Conservation (phyloP, 495 filamentous ascomycete genomes). For the Entonaema liquescens region DNA sequence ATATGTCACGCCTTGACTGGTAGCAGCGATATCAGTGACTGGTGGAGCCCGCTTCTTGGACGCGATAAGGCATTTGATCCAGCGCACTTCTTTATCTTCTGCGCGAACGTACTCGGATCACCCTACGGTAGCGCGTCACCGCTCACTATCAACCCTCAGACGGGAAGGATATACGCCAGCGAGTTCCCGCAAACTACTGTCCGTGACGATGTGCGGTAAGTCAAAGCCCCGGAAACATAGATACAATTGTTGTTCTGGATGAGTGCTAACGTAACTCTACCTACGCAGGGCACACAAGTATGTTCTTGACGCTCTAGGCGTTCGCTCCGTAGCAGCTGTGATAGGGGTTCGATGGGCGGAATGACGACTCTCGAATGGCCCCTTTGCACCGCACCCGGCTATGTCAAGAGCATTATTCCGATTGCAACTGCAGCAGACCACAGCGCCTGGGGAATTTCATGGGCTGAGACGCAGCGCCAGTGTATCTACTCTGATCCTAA, state of each 20-base stretch:
- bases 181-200: slow-evolving; percentile 51
- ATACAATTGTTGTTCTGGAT: background rate
- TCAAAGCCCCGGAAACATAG: background rate
- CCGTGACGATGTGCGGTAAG: slow-evolving; percentile 52
- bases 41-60: slow-evolving; percentile 50
- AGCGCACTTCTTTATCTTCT: slow-evolving; percentile 50
- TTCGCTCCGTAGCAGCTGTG: slow-evolving; percentile 45
- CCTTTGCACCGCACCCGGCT: slow-evolving; percentile 41
- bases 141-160: slow-evolving; percentile 41
- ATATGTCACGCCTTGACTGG: slow-evolving; percentile 53
- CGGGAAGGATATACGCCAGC: slow-evolving; percentile 46
- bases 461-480: slow-evolving; percentile 50
- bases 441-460: slow-evolving; percentile 52
- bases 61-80: slow-evolving; percentile 49
- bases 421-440: slow-evolving; percentile 50
- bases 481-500: slow-evolving; percentile 47
- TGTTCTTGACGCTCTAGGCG: slow-evolving; percentile 49
- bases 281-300: slow-evolving; percentile 47
- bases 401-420: slow-evolving; percentile 46
- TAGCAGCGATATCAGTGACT: slow-evolving; percentile 49
- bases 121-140: slow-evolving; percentile 51
- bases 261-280: slow-evolving; percentile 6
- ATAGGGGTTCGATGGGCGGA: slow-evolving; percentile 53
- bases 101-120: slow-evolving; percentile 49
- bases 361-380: slow-evolving; percentile 53